These are phyloP conservation scores for Creolimax fragrantissima DNA, from an alignment of 78 protist genomes.

Conservation along the genomic window DNA sequence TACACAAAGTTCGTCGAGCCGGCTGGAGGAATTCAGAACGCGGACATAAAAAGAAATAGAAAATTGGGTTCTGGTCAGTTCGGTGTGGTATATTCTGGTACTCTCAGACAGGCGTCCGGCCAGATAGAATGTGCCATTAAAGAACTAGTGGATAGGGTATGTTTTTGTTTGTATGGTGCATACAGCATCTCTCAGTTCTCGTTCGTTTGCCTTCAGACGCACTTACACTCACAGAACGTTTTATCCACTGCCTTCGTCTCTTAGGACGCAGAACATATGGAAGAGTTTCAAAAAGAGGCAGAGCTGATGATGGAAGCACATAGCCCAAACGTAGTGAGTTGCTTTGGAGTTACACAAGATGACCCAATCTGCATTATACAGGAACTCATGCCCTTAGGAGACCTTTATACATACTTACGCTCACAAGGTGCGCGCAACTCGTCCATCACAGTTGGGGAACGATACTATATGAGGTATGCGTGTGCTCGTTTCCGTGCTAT, in stretches of 20 bases:
- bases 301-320: neutral
- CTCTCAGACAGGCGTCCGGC: neutral
- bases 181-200: no score
- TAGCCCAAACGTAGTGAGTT: neutral
- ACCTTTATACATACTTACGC: neutral
- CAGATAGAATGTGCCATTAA: neutral
- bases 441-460: neutral
- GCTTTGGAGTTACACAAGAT: neutral
- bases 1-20: neutral
- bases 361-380: neutral
- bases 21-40: neutral
- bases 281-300: neutral
- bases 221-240: no score
- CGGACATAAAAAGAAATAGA: neutral
- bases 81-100: neutral
- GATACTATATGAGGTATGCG: neutral
- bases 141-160: no score
- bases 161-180: no score
- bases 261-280: neutral
- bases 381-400: constrained; percentile 17
- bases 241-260: no score
- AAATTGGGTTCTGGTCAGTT: neutral
- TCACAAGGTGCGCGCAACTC: neutral
- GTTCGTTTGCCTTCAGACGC: no score
- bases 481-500: no score